Conservation (phyloP, 73 alveolate species). For the Blepharisma stoltei region DNA sequence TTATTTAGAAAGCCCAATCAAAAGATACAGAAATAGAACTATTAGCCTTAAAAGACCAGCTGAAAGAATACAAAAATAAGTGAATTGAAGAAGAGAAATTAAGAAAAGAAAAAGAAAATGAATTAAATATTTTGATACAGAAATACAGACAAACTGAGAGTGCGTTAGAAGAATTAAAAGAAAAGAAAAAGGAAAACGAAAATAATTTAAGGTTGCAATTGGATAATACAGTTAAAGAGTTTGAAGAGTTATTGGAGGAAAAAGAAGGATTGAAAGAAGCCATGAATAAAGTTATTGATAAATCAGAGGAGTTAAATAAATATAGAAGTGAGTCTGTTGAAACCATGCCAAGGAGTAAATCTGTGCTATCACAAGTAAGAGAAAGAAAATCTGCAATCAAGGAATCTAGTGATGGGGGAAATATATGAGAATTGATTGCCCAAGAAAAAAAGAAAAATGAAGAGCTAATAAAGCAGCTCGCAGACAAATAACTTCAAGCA, state of each 20-base stretch:
- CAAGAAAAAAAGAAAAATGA: too few relatives aligned
- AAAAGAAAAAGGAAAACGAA: background rate
- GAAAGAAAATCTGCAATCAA: too few relatives aligned
- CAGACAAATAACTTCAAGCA: too few relatives aligned
- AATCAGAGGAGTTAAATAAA: too few relatives aligned
- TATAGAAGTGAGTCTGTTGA: too few relatives aligned
- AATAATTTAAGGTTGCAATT: background rate
- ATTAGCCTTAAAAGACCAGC: background rate
- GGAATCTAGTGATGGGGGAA: too few relatives aligned
- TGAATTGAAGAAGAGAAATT: background rate
- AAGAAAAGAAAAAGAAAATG: constrained; percentile 23
- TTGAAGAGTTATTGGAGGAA: constrained; percentile 20
- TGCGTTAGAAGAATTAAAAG: background rate
- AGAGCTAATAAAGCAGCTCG: too few relatives aligned
- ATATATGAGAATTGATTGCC: too few relatives aligned
- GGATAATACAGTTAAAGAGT: background rate
- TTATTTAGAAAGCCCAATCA: background rate
- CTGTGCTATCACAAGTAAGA: too few relatives aligned
- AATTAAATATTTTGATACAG: background rate
- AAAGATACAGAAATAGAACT: background rate
- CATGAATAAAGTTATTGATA: background rate
- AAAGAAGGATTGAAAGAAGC: constrained; percentile 1
- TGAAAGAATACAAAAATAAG: background rate
- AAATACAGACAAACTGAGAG: background rate
- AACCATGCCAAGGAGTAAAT: too few relatives aligned